Base-by-base conservation (phyloP, 768 basidiomycete genomes). In the Trametes coccinea region DNA sequence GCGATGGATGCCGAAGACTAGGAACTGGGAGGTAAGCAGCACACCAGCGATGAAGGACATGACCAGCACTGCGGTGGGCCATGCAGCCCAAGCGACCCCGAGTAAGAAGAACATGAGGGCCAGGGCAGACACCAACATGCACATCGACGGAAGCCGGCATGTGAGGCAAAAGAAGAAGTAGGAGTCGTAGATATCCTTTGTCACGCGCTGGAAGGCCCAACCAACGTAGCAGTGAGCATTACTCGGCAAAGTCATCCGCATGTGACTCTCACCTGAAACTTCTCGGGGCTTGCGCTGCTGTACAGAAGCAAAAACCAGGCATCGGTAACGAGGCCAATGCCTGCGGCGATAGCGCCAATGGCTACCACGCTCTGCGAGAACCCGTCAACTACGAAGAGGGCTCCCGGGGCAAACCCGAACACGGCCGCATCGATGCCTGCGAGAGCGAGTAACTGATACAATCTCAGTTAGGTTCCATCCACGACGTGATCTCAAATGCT, bases 121-220 rank as follows among this genome's bases (percentile, higher is more conserved):
- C n/a, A 81, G 46, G 0, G 83, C 77, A 10, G 87, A 83, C 33
- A 78, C 60, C 56, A 87, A 78, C 77, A 86, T 82, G 69, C 85
- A 84, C 6, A 89, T 63, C 0, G 82, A 79, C 0, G 89, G 89
- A 11, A 89, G 74, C 22, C 88, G 81, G 5, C 88, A 78, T 1
- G 85, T 83, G 13, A 91, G 77, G 31, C 84, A 78, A 71, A 91
- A 91, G 76, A 89, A 90, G 59, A 88, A 77, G 70, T 87, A 87
- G 9, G 79, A 79, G 27, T 75, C 77, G 63, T 84, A 87, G 34
- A 90, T 62, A 67, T 89, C 89, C 7, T 67, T 71, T 0, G 89
- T 80, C 29, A 80, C 78, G 4, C 45, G 62, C 82, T 86, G 70
- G 22, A 22, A 22, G 22, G 22, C 22, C 14, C 27, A 51, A 9